Evolutionary conservation across 192 early-diverging fungal genomes (phyloP).

Genomic region (Umbelopsis sp.): DNA sequence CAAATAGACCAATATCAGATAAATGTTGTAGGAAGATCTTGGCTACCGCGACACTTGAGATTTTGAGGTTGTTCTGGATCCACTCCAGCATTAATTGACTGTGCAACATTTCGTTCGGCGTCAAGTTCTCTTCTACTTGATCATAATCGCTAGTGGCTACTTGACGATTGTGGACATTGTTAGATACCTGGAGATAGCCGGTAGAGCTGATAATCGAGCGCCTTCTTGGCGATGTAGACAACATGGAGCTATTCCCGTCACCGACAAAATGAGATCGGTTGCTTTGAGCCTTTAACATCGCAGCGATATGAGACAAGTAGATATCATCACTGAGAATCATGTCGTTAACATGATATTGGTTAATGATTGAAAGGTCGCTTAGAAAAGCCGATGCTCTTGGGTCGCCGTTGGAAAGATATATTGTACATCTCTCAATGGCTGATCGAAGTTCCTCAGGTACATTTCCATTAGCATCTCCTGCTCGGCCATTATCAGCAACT

Average conservation of each 20-base stretch:
- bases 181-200: conserved; percentile 27
- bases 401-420: conserved; percentile 25
- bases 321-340: conserved; percentile 41
- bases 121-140: background rate
- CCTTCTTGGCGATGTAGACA: conserved; percentile 11
- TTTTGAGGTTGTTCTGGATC: conserved; percentile 38
- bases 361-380: conserved; percentile 41
- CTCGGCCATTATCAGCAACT: background rate
- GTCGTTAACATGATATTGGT: conserved; percentile 29
- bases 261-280: background rate
- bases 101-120: conserved; percentile 29
- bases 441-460: conserved; percentile 16
- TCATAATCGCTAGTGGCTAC: background rate
- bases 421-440: conserved; percentile 24
- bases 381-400: conserved; percentile 34
- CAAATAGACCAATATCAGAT: conserved; percentile 55
- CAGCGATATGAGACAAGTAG: conserved; percentile 52
- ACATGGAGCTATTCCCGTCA: background rate
- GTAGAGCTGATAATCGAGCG: conserved; percentile 21
- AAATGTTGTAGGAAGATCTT: conserved; percentile 55
- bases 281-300: conserved; percentile 38
- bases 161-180: conserved; percentile 1
- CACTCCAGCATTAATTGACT: conserved; percentile 36
- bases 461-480: background rate
- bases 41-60: conserved; percentile 33